Conservation (phyloP, 768 basidiomycete genomes). For the Auriculariales sp. region DNA sequence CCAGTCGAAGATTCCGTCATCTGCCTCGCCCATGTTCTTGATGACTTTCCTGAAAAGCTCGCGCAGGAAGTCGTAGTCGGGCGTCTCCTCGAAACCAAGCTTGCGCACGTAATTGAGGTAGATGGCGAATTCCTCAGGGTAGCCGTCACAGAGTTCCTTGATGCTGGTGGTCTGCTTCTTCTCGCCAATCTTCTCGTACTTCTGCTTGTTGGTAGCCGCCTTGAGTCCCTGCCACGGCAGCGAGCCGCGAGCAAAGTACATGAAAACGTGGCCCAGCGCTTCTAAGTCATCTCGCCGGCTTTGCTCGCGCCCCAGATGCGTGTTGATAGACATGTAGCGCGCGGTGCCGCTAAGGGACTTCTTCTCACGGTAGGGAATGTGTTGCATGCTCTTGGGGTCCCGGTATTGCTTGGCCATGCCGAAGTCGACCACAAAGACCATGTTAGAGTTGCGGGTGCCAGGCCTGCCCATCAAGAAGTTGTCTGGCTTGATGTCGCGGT, state of each 20-base stretch:
- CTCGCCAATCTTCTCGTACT: slow-evolving; percentile 99
- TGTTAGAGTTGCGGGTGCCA: slow-evolving; percentile 75
- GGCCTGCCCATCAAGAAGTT: slow-evolving; percentile 96
- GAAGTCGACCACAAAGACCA: slow-evolving; percentile 58
- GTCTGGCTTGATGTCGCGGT: slow-evolving; percentile 99
- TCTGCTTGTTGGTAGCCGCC: slow-evolving; percentile 98
- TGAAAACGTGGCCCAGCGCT: slow-evolving; percentile 98
- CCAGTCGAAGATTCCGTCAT: slow-evolving; percentile 96
- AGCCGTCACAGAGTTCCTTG: slow-evolving; percentile 91
- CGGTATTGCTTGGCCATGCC: slow-evolving; percentile 99
- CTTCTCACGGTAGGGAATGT: slow-evolving; percentile 96
- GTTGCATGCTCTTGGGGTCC: slow-evolving; percentile 97
- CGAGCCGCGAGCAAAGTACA: slow-evolving; percentile 97
- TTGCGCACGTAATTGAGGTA: slow-evolving; percentile 99
- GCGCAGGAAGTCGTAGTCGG: slow-evolving; percentile 95
- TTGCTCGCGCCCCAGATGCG: slow-evolving; percentile 92
- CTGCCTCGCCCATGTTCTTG: slow-evolving; percentile 79
- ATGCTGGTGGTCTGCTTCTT: slow-evolving; percentile 99
- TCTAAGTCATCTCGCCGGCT: slow-evolving; percentile 94
- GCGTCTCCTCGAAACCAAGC: slow-evolving; percentile 96
- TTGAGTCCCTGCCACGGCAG: slow-evolving; percentile 98
- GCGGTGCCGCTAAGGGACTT: slow-evolving; percentile 96
- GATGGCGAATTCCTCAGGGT: slow-evolving; percentile 96
- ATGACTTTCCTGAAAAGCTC: slow-evolving; percentile 90
- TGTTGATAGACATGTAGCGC: slow-evolving; percentile 99